These are phyloP conservation scores for Camellia granthamiana DNA, from an alignment of 148 eudicot species.

Conservation along the genomic window DNA sequence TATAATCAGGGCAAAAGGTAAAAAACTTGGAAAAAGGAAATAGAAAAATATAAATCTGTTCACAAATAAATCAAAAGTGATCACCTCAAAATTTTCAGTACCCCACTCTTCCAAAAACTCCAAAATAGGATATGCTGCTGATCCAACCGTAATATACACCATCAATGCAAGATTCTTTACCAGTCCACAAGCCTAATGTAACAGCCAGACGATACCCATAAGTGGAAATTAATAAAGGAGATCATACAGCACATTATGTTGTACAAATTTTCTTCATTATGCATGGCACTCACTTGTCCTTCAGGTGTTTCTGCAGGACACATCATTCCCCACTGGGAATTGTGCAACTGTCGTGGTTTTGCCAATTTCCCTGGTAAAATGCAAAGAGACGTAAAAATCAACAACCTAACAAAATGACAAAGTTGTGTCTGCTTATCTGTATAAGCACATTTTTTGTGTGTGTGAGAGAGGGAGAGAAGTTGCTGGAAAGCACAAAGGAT, in stretches of 20 bases:
- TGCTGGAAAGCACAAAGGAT: not conserved
- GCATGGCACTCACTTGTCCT: slow-evolving; percentile 57
- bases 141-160: slow-evolving; percentile 95
- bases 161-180: slow-evolving; percentile 96
- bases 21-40: not conserved
- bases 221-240: not conserved
- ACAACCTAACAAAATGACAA: not conserved
- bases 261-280: not conserved
- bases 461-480: not conserved
- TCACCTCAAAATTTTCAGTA: slow-evolving; percentile 84
- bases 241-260: not conserved
- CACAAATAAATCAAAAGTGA: slow-evolving; percentile 2
- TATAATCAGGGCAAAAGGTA: slow-evolving; percentile 5
- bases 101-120: slow-evolving; percentile 99
- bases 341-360: slow-evolving; percentile 96
- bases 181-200: slow-evolving; percentile 78
- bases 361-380: slow-evolving; percentile 70
- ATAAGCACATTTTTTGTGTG: not conserved
- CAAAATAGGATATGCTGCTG: slow-evolving; percentile 93
- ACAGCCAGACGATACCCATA: slow-evolving; percentile 10
- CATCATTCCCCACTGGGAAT: slow-evolving; percentile 99
- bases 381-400: not conserved
- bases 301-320: slow-evolving; percentile 99
- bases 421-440: not conserved
- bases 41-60: not conserved